A percentile compares a stretch with the other conserved stretches of the same genome.
Evolutionary conservation across 148 eudicot genomes (phyloP).

Genomic region (Cornus suecica): DNA sequence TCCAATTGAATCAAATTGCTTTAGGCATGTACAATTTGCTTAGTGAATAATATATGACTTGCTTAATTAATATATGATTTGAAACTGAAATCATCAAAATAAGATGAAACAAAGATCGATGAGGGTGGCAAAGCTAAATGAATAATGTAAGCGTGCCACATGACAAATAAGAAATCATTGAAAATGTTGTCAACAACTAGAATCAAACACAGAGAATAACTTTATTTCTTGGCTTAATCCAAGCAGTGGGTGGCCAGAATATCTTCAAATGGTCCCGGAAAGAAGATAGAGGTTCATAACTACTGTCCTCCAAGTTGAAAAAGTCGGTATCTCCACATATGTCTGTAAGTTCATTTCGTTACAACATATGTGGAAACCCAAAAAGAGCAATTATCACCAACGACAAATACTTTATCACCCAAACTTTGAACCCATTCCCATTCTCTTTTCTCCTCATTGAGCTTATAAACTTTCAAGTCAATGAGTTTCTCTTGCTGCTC

Average conservation of each 20-base stretch:
- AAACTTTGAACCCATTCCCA: background rate
- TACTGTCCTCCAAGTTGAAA: background rate
- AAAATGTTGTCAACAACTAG: too few relatives aligned
- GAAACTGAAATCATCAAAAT: background rate
- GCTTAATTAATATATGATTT: background rate
- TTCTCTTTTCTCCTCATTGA: background rate
- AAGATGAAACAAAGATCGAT: background rate
- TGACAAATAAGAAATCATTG: background rate
- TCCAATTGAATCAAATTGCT: too few relatives aligned
- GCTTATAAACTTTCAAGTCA: background rate
- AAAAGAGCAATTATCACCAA: background rate
- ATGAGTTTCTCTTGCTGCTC: background rate
- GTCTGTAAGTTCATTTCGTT: too few relatives aligned
- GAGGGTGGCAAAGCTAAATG: too few relatives aligned
- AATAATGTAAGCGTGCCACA: background rate
- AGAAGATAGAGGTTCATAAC: background rate
- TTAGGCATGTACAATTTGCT: too few relatives aligned
- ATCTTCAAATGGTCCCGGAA: background rate
- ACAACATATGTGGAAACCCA: background rate
- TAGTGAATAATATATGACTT: background rate
- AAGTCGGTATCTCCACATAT: background rate
- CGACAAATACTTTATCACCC: background rate
- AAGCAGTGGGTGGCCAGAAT: background rate
- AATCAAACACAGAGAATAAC: background rate
- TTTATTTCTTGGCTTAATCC: background rate